Evolutionary conservation across 768 basidiomycete genomes (phyloP).

Genomic region (Dictyophora rubrovolvata): DNA sequence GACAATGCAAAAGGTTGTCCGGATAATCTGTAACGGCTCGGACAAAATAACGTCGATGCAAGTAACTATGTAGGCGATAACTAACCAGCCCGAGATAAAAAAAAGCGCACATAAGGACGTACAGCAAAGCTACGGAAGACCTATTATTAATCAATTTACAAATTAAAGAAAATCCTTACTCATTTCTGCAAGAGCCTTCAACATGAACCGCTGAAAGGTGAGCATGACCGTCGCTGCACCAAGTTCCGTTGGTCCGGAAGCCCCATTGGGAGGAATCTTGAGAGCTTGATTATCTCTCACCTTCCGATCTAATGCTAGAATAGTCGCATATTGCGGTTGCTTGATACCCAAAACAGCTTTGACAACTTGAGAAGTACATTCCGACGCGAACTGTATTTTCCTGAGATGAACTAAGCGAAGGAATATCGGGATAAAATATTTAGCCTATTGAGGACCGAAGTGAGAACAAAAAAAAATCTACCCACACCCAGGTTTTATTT

Average conservation of each 20-base stretch:
- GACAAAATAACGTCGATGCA: conserved; percentile 69
- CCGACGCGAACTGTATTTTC: conserved; percentile 6
- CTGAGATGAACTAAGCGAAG: conserved; percentile 5
- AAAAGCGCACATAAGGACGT: background rate
- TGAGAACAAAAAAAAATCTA: background rate
- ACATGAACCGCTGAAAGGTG: conserved; percentile 5
- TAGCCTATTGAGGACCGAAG: background rate
- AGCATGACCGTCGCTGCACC: conserved; percentile 4
- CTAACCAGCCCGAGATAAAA: background rate
- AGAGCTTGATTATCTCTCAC: conserved; percentile 51
- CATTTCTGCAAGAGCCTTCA: conserved; percentile 6
- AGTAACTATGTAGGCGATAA: conserved; percentile 27
- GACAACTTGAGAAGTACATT: conserved; percentile 10
- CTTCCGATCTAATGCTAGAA: conserved; percentile 49
- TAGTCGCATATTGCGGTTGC: conserved; percentile 37
- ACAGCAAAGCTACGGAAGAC: background rate
- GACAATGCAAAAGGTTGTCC: conserved; percentile 57
- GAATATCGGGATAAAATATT: background rate
- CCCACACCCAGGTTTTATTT: conserved; percentile 9
- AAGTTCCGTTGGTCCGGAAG: conserved; percentile 2
- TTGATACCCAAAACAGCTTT: conserved; percentile 25
- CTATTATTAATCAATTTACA: background rate
- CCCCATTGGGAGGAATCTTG: conserved; percentile 8
- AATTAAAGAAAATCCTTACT: background rate
- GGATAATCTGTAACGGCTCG: conserved; percentile 56